Percentiles rank a stretch among this genome's conserved stretches.
These are phyloP conservation scores for Penicillium nordicum DNA, from an alignment of 2,329 filamentous ascomycete species.

Conservation along the genomic window DNA sequence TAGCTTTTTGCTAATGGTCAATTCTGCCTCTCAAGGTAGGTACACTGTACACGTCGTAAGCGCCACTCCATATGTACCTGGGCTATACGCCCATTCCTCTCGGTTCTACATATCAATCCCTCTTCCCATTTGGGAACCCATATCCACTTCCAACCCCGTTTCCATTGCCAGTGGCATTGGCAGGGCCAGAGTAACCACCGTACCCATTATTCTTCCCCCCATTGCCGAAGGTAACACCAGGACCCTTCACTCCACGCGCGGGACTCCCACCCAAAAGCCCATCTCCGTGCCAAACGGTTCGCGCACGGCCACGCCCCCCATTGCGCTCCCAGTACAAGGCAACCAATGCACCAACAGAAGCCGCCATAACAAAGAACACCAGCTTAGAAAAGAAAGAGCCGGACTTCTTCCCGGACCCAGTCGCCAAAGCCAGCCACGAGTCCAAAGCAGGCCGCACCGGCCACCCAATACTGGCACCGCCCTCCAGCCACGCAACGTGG, in stretches of 20 bases:
- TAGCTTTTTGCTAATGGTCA: not conserved
- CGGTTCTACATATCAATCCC: slow-evolving; percentile 32
- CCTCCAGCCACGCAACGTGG: slow-evolving; percentile 69
- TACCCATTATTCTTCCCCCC: slow-evolving; percentile 54
- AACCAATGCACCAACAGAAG: slow-evolving; percentile 33
- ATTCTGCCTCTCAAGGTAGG: not conserved
- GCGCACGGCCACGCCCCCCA: slow-evolving; percentile 20
- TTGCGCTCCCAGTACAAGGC: slow-evolving; percentile 40
- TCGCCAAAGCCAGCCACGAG: slow-evolving; percentile 17
- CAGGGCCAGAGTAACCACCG: slow-evolving; percentile 51
- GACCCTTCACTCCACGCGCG: slow-evolving; percentile 40
- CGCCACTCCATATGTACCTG: slow-evolving; percentile 1
- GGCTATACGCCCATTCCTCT: slow-evolving; percentile 5
- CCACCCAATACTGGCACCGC: slow-evolving; percentile 39
- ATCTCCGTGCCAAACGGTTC: slow-evolving; percentile 41
- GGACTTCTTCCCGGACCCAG: slow-evolving; percentile 6
- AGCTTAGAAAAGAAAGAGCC: slow-evolving; percentile 29
- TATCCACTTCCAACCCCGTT: slow-evolving; percentile 27
- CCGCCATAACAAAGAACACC: slow-evolving; percentile 38
- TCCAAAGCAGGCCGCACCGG: slow-evolving; percentile 20
- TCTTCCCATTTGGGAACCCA: slow-evolving; percentile 41
- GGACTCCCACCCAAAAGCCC: slow-evolving; percentile 48
- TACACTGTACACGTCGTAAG: slow-evolving; percentile 13
- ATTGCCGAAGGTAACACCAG: slow-evolving; percentile 54
- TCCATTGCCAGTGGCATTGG: slow-evolving; percentile 25